Conservation (phyloP, 2,329 filamentous ascomycete species). For the Penicillium italicum region DNA sequence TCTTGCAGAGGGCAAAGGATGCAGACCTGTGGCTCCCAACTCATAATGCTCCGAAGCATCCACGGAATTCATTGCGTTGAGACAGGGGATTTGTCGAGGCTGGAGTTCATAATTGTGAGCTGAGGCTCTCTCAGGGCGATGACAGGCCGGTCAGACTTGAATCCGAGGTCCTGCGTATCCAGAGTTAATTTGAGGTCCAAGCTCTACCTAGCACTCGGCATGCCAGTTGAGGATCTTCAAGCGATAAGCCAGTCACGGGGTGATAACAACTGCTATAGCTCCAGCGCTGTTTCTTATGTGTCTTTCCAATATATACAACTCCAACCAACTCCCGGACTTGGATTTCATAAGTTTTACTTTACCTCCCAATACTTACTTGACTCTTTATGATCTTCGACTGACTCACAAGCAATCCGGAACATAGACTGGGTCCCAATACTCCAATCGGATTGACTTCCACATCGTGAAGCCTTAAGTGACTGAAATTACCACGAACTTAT, state of each 20-base stretch:
- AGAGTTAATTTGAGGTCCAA: neutral
- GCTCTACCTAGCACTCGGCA: neutral
- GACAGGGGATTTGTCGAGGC: conserved; percentile 6
- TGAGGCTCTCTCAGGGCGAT: neutral
- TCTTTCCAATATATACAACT: neutral
- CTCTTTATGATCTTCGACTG: neutral
- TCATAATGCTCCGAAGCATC: conserved; percentile 59
- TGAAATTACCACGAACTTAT: conserved; percentile 4
- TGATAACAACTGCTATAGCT: conserved; percentile 7
- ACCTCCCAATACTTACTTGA: too few relatives aligned
- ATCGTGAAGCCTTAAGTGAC: neutral
- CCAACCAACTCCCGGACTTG: neutral
- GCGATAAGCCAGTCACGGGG: conserved; percentile 11
- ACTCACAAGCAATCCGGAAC: neutral
- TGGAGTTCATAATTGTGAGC: conserved; percentile 17
- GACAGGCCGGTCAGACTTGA: neutral
- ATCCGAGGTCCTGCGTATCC: neutral
- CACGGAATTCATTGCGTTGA: conserved; percentile 59
- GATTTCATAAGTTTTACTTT: neutral
- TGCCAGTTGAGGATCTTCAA: neutral
- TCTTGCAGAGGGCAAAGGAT: conserved; percentile 7
- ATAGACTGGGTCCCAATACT: neutral
- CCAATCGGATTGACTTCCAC: neutral
- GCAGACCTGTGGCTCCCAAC: conserved; percentile 44
- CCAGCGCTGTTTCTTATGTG: neutral